Conservation (phyloP, 495 filamentous ascomycete species). For the Apiosordaria backusii region DNA sequence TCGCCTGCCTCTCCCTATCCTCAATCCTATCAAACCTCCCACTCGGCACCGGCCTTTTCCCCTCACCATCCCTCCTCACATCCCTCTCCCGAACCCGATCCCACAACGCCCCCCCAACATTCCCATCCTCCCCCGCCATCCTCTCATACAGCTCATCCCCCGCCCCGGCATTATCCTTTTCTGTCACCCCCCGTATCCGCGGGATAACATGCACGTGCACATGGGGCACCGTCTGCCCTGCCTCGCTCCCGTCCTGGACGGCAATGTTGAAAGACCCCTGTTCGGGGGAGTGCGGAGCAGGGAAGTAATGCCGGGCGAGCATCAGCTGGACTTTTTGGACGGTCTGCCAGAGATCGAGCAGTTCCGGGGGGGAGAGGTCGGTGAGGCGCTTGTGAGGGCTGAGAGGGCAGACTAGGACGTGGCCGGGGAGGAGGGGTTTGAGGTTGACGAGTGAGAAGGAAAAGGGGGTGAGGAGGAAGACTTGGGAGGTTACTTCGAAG, state of each 20-base stretch:
- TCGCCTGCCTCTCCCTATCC: conserved; percentile 64
- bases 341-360: conserved; percentile 78
- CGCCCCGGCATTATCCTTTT: conserved; percentile 46
- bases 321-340: conserved; percentile 78
- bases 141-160: conserved; percentile 68
- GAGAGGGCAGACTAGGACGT: conserved; percentile 77
- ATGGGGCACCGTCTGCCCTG: conserved; percentile 86
- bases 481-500: conserved; percentile 60
- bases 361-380: conserved; percentile 69
- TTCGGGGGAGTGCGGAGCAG: conserved; percentile 21
- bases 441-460: conserved; percentile 89
- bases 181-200: conserved; percentile 46
- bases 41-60: conserved; percentile 36
- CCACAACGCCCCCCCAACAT: conserved; percentile 63
- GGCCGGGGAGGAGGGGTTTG: conserved; percentile 89
- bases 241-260: conserved; percentile 82
- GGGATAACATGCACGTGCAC: conserved; percentile 95
- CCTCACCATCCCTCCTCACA: conserved; percentile 7
- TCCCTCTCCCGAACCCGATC: conserved; percentile 30
- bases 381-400: conserved; percentile 64
- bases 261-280: conserved; percentile 79
- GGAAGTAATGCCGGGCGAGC: conserved; percentile 68
- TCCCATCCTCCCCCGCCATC: conserved; percentile 80
- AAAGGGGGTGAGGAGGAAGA: conserved; percentile 78
- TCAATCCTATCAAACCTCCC: conserved; percentile 54